Evolutionary conservation across 768 basidiomycete genomes (phyloP), one percentile per base, ranked within the genome.

Genomic region (Suillus bovinus): DNA sequence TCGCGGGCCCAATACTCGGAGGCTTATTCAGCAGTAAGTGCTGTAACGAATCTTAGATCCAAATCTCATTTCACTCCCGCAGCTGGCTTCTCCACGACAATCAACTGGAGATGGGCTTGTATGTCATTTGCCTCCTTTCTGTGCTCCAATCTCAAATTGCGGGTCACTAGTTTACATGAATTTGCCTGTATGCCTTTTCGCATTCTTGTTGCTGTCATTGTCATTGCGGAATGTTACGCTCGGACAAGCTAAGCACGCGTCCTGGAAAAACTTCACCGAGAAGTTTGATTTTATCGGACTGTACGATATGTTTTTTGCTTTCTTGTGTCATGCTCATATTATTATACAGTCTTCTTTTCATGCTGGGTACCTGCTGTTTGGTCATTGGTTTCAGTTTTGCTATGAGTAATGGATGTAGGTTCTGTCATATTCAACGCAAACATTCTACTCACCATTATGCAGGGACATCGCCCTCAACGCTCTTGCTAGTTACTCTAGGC

Each of bases 91-190:
- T 68, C 69, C 34, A 61, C 57, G 33, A 50, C 57, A 38, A 67
- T 89, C 59, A 86, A 79, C 68, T 94, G 92, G 92, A 81, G 93
- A 82, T 94, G 90, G 88, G 89, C 86, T 58, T 94, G 92, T 94
- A 76, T 78, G 92, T 81, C 31, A 20, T 59, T 52, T 33, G 22
- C 41, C 36, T 14, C 31, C 20, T 63, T 24, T 24, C 62, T 13
- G 46, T 65, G 36, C 22, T 63, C 64, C 64, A 59, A n/a, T 60
- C 61, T 56, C 66, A 64, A 61, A 69, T 68, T 62, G 56, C 56
- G 33, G 53, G 49, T 60, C 16, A 41, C 50, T 73, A 94, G 92
- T 94, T 73, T 93, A 86, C 72, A 81, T 94, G 72, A 94, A 94
- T 76, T 79, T 94, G 53, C 92, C 92, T 22, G 77, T 94, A 60